These are phyloP conservation scores for Botrytis fabae DNA, from an alignment of 2,329 filamentous ascomycete genomes.

Conservation along the genomic window DNA sequence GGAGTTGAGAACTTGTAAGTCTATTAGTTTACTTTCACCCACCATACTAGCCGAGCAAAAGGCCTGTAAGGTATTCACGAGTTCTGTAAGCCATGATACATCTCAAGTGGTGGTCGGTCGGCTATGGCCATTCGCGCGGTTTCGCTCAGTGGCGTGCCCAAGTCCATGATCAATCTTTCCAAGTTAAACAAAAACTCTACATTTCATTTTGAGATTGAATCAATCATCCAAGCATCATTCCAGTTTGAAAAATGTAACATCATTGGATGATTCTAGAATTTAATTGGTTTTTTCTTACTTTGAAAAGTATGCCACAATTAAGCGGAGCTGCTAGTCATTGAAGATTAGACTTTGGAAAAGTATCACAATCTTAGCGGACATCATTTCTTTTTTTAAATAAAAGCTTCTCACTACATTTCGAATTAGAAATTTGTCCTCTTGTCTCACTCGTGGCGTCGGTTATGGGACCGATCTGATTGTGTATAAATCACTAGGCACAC, in stretches of 20 bases:
- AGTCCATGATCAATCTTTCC: background rate
- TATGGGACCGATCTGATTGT: background rate
- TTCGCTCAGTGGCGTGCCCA: background rate
- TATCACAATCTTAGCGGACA: fast-evolving
- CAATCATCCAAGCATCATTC: background rate
- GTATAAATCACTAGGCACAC: background rate
- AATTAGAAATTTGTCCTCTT: fast-evolving
- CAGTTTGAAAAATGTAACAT: background rate
- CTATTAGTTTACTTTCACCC: background rate
- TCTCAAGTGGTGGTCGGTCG: background rate
- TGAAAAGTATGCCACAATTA: background rate
- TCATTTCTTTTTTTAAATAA: fast-evolving
- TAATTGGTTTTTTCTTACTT: background rate
- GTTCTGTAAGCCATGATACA: background rate
- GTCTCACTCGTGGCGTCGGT: background rate
- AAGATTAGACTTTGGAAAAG: background rate
- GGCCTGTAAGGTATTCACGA: background rate
- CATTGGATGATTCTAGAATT: background rate
- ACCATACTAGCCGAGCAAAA: background rate
- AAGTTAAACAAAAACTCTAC: background rate
- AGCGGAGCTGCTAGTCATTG: background rate
- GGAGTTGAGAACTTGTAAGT: constrained; percentile 9
- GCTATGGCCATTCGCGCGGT: background rate
- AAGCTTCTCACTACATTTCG: background rate
- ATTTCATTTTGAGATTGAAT: background rate